phyloP scores from a whole-genome alignment of 2,329 filamentous ascomycete genomes.

The Sclerotinia nivalis region DNA sequence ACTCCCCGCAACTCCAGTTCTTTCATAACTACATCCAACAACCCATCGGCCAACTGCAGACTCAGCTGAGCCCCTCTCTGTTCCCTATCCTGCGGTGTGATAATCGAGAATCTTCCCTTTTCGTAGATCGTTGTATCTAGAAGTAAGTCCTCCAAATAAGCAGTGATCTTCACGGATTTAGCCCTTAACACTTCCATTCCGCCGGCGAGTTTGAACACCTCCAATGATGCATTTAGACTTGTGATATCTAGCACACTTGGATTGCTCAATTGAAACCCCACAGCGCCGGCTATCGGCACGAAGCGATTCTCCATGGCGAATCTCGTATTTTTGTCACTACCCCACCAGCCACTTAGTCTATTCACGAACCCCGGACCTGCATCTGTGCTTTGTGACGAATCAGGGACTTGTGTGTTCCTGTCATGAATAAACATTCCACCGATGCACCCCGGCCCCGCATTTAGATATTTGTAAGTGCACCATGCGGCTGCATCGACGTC shows the following conservation, averaged over 20 bases:
- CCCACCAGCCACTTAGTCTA: slow-evolving; percentile 79
- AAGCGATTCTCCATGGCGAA: slow-evolving; percentile 80
- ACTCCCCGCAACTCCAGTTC: slow-evolving; percentile 62
- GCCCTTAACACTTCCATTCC: slow-evolving; percentile 61
- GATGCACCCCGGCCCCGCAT: slow-evolving; percentile 73
- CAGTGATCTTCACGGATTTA: slow-evolving; percentile 66
- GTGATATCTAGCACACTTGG: slow-evolving; percentile 74
- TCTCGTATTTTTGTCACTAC: slow-evolving; percentile 65
- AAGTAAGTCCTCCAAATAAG: slow-evolving; percentile 65
- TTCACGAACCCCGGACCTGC: slow-evolving; percentile 46
- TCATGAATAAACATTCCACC: slow-evolving; percentile 74
- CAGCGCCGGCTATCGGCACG: slow-evolving; percentile 68
- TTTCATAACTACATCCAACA: slow-evolving; percentile 63
- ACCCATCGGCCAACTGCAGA: slow-evolving; percentile 57
- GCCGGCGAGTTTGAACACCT: slow-evolving; percentile 67
- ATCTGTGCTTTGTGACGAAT: slow-evolving; percentile 28
- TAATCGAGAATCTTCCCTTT: slow-evolving; percentile 51
- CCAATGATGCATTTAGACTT: slow-evolving; percentile 65
- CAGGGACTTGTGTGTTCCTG: slow-evolving; percentile 39
- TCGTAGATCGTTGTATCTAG: slow-evolving; percentile 42
- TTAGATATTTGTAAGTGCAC: slow-evolving; percentile 85
- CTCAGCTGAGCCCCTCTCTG: slow-evolving; percentile 74
- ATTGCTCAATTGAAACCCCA: slow-evolving; percentile 76
- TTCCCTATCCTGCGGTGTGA: slow-evolving; percentile 65
- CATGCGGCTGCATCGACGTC: slow-evolving; percentile 76